Base-by-base conservation (phyloP, 2,329 filamentous ascomycete species). In the Diaporthe aspalathi region DNA sequence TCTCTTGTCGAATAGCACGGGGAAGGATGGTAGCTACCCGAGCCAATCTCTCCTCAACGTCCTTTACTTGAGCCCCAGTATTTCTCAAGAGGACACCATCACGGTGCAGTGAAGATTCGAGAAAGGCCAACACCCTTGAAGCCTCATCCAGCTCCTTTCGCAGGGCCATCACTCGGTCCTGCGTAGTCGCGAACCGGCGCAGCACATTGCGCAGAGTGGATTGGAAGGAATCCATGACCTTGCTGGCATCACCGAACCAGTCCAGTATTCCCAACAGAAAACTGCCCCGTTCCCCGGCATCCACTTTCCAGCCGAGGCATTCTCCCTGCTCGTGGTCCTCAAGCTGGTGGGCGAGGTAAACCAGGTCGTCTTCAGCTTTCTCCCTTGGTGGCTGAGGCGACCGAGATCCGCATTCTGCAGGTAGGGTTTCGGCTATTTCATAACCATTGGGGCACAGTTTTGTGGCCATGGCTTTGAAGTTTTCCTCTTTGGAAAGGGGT, bases 401-500 rank as follows among this genome's bases (percentile, higher is more conserved):
- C 50, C 16, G 17, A 6, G 27, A 4, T 9, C 1, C 16, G 8
- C 27, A 3, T 53, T 3, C 27, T 17, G 50, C 17, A 29, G 11
- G 8, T 4, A 8, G 2, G 5, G 32, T 17, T 53, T 29, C 7
- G 27, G 16, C 16, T 7, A 20, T 53, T n/a, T n/a, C 27, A 32
- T 32, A 53, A 12, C 50, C 50, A n/a, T 53, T 32, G 32, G 50
- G 27, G 8, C 50, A 53, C 16, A 32, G 3, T 6, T 27, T 17
- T 53, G 14, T 32, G 7, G 27, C 2, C 24, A n/a, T 53, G 16
- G 16, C n/a, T 20, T 24, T 32, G 8, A n/a, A 12, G 16, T 3
- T 3, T 9, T 6, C 27, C 27, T 53, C 5, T 5, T 53, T 11
- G 20, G 17, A 14, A 3, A 32, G 17, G 1, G 0, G 0, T 11